Percentiles rank a stretch among this genome's conserved stretches.
Conservation (phyloP, 2,329 filamentous ascomycete species). For the Stylonectria norvegica region DNA sequence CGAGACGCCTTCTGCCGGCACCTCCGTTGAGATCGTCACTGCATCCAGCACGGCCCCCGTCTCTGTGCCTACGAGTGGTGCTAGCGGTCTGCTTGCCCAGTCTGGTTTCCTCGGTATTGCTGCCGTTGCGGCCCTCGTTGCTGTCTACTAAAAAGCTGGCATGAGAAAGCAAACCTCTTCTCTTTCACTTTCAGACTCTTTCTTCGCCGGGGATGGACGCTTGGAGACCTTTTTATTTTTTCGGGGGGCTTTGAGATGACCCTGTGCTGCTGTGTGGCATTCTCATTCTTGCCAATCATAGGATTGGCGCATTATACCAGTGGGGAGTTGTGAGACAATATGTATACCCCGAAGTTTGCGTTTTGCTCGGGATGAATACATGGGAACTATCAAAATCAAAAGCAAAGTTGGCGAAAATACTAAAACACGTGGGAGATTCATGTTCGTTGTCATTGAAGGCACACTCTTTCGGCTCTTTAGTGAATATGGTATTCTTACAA, state of each 20-base stretch:
- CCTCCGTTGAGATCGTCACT: constrained; percentile 11
- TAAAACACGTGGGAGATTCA: too few species aligned
- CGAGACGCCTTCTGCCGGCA: constrained; percentile 19
- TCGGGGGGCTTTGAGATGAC: constrained; percentile 12
- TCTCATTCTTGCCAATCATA: constrained; percentile 23
- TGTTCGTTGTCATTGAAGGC: too few species aligned
- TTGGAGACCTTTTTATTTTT: constrained; percentile 26
- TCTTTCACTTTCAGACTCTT: constrained; percentile 22
- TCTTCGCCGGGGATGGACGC: constrained; percentile 29
- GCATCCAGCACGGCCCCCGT: constrained; percentile 11
- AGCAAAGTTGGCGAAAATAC: too few species aligned
- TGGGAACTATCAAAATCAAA: too few species aligned
- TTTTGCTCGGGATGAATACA: constrained; percentile 15
- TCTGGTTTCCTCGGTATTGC: constrained; percentile 39
- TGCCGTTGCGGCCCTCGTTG: constrained; percentile 38
- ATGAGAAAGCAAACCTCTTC: constrained; percentile 9
- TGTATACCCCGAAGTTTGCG: constrained; percentile 12
- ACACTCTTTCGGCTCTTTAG: too few species aligned
- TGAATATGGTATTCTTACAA: too few species aligned
- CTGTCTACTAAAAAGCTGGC: constrained; percentile 31
- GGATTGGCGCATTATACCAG: constrained; percentile 23
- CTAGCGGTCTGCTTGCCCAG: constrained; percentile 36
- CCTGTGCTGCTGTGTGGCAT: constrained; percentile 19
- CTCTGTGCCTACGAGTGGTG: constrained; percentile 22
- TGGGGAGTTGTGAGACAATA: constrained; percentile 25